phyloP scores from a whole-genome alignment of 768 basidiomycete species.

The Chalciporus pseudorubinellus region DNA sequence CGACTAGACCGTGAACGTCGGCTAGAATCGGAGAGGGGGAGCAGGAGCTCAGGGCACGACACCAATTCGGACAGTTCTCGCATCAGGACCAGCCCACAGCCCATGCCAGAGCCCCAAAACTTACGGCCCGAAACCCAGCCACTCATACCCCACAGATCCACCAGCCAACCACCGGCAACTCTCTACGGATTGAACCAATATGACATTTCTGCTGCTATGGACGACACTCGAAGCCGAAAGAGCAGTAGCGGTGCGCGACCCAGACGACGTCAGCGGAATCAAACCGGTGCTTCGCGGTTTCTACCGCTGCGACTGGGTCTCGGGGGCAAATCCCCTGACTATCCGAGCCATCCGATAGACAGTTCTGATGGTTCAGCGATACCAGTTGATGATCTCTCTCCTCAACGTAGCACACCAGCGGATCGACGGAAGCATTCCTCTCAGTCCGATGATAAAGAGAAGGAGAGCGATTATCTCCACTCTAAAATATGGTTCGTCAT shows the following conservation, averaged over 20 bases:
- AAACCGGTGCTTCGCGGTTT: constrained; percentile 35
- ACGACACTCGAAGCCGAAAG: constrained; percentile 29
- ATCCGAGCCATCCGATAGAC: not conserved
- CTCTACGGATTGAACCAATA: constrained; percentile 19
- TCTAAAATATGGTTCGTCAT: constrained; percentile 75
- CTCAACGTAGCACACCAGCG: constrained; percentile 17
- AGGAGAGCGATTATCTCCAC: constrained; percentile 75
- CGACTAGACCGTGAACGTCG: constrained; percentile 47
- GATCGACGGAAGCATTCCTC: not conserved
- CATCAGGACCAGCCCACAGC: constrained; percentile 8
- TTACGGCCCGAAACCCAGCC: constrained; percentile 27
- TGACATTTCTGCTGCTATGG: constrained; percentile 6
- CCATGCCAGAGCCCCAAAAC: not conserved
- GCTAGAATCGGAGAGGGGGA: constrained; percentile 12
- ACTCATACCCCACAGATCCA: constrained; percentile 27
- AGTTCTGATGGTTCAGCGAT: constrained; percentile 14
- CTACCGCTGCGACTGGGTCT: constrained; percentile 28
- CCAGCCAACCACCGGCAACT: constrained; percentile 14
- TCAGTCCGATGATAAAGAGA: constrained; percentile 31
- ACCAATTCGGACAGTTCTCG: constrained; percentile 2
- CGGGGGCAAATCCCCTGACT: constrained; percentile 9
- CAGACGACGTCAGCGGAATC: constrained; percentile 25
- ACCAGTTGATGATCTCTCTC: constrained; percentile 40
- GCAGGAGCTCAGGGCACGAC: constrained; percentile 4
- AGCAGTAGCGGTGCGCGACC: constrained; percentile 22